Evolutionary conservation across 805 yeast genomes (phyloP), one percentile per base, ranked within the genome.

Genomic region (Lipomyces sp.): DNA sequence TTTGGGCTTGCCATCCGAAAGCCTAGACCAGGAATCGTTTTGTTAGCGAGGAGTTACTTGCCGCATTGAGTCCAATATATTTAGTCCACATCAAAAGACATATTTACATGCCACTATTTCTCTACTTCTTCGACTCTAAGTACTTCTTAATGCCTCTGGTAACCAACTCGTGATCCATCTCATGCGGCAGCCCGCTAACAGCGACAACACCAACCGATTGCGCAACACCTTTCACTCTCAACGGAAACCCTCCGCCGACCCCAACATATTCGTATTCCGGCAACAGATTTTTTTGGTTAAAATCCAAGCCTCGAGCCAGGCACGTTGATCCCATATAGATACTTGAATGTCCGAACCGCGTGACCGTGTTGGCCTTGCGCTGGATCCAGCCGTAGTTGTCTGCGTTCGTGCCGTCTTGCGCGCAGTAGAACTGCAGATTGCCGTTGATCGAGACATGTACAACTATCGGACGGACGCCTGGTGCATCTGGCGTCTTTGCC

Each of bases 331-430:
- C 69, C 63, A 57, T 53, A 39, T 60, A 60, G 24, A 66, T 32
- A 3, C 64, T 57, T 4, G 65, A 10, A n/a, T 64, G 67, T 29
- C 69, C 69, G 53, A 65, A 69, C 15, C 71, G 71, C n/a, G 34
- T 60, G 57, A 69, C 71, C 18, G 68, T 59, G 37, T 53, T 57
- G 18, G 54, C 59, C 53, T 69, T 69, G 59, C 71, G 69, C 50
- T 57, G 60, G 29, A 69, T 62, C 67, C 70, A 69, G 24, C 24
- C 42, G 55, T 56, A 64, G 64, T 69, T 69, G 34, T 69, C 71
- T 33, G 62, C 51, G 10, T 64, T 57, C 13, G 67, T 69, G 18
- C 69, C 69, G 35, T 67, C 71, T 50, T 66, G 70, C n/a, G 64
- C 70, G 32, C 15, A 18, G 58, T 65, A 63, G 63, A 51, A 67